phyloP scores from a whole-genome alignment of 2,329 filamentous ascomycete species.

The Colletotrichum sansevieriae region DNA sequence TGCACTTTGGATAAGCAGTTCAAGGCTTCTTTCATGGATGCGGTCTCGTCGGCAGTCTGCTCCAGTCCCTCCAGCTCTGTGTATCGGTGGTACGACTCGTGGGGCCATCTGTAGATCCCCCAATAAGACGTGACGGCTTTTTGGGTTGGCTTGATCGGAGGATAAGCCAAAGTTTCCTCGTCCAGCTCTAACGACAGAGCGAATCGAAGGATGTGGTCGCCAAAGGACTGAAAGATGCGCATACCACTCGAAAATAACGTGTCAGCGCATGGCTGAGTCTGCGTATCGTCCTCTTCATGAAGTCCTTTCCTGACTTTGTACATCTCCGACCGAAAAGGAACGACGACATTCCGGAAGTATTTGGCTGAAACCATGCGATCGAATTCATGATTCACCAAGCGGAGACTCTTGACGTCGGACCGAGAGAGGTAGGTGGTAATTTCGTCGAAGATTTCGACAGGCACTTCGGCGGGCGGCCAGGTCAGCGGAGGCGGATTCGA shows the following conservation, averaged over 20 bases:
- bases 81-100: constrained; percentile 69
- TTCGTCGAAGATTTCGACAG: constrained; percentile 72
- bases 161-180: constrained; percentile 62
- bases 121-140: constrained; percentile 70
- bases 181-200: constrained; percentile 78
- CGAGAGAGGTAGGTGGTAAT: constrained; percentile 69
- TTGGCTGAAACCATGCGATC: constrained; percentile 68
- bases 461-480: constrained; percentile 58
- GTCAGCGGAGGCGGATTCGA: constrained; percentile 16
- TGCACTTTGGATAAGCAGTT: constrained; percentile 65
- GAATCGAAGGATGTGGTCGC: constrained; percentile 70
- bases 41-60: constrained; percentile 72
- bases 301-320: constrained; percentile 55
- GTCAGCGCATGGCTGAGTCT: constrained; percentile 43
- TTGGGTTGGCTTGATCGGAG: constrained; percentile 68
- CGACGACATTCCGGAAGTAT: constrained; percentile 73
- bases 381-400: constrained; percentile 70
- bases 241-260: constrained; percentile 62
- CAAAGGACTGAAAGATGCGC: constrained; percentile 72
- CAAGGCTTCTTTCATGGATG: constrained; percentile 72
- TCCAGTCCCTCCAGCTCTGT: constrained; percentile 71
- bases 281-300: constrained; percentile 2
- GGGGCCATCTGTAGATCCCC: constrained; percentile 76
- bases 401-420: constrained; percentile 70
- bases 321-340: constrained; percentile 75